phyloP scores from a whole-genome alignment of 169 alveolate genomes.

The Cryptosporidium muris region DNA sequence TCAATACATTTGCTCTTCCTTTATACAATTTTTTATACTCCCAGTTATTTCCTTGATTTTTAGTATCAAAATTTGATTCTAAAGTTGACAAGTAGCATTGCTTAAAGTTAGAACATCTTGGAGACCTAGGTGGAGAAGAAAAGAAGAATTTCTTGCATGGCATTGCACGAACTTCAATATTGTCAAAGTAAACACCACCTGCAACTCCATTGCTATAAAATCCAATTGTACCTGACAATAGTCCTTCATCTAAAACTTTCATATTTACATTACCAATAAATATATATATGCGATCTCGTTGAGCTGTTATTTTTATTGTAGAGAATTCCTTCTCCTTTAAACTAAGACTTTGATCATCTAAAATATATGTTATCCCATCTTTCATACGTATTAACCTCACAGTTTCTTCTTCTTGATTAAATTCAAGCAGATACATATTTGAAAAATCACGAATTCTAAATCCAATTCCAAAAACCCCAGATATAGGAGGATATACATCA shows the following conservation, averaged over 20 bases:
- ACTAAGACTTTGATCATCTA: conserved; percentile 70
- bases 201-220: conserved; percentile 85
- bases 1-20: conserved; percentile 56
- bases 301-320: conserved; percentile 23
- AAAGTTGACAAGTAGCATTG: conserved; percentile 74
- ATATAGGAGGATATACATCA: conserved; percentile 76
- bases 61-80: conserved; percentile 45
- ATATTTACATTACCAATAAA: conserved; percentile 24
- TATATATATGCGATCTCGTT: conserved; percentile 42
- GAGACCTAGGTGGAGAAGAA: conserved; percentile 74
- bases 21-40: conserved; percentile 66
- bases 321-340: conserved; percentile 8
- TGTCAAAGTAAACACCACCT: conserved; percentile 85
- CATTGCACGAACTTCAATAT: conserved; percentile 79
- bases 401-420: conserved; percentile 80
- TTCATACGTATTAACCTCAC: conserved; percentile 83
- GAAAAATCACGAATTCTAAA: conserved; percentile 85
- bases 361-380: conserved; percentile 80
- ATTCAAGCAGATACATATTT: conserved; percentile 82
- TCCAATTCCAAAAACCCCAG: conserved; percentile 86
- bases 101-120: conserved; percentile 71
- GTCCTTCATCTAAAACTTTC: conserved; percentile 83
- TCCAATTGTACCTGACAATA: conserved; percentile 86
- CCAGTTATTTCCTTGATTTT: conserved; percentile 68
- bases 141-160: conserved; percentile 73